Evolutionary conservation across 805 yeast genomes (phyloP), one percentile per base, ranked within the genome.

Genomic region (Candida wancherniae): DNA sequence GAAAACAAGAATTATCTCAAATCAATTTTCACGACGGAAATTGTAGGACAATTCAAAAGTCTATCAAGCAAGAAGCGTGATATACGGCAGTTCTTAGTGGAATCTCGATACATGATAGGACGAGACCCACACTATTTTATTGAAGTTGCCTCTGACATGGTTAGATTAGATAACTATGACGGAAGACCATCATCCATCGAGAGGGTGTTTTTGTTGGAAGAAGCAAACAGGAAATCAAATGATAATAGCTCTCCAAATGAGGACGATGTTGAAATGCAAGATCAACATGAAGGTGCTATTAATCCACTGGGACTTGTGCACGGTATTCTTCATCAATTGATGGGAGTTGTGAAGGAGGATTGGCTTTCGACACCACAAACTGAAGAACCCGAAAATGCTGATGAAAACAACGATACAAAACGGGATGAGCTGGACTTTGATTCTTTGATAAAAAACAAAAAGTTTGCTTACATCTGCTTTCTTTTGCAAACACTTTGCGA

Each of bases 401-500:
- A 14, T 15, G 22, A 26, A 9, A 11, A 19, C 5, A 15, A 6
- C 11, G 26, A 22, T 16, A 40, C 30, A 24, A 37, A 34, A 15
- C 21, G 26, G 13, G 38, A 40, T 9, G 40, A 34, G 7, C 36
- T 28, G 38, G 38, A 32, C 3, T 42, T 42, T 13, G 41, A 38
- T 3, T 24, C 23, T n/a, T 30, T 44, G 5, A 54, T 69, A 26
- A 67, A 61, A 34, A 83, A 82, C 48, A 60, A 66, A 6, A 67
- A 72, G 18, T 84, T 80, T 54, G 69, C 78, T 0, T 80, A 83
- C 45, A 75, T 77, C 36, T 70, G 80, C 25, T 87, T 80, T 52
- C 55, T 88, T 27, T 57, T 88, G 22, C 84, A 78, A 42, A 58
- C 75, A 0, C 55, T 87, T 22, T 69, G 78, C 0, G 97, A 88